Evolutionary conservation across 176 grass and related monocot species (phyloP).

Genomic region (Secale cereale): DNA sequence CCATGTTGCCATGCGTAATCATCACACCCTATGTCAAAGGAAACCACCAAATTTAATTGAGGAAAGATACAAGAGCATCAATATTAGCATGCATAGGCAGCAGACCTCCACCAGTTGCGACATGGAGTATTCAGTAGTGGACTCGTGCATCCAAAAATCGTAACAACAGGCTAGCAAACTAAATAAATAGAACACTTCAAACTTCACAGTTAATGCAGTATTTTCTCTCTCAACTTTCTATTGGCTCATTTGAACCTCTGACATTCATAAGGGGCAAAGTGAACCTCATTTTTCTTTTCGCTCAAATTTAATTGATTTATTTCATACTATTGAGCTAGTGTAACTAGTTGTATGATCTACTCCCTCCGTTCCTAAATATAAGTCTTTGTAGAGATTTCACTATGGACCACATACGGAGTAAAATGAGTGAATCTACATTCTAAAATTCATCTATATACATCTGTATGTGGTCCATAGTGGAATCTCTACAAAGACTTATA

Average conservation of each 20-base stretch:
- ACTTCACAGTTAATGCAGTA: neutral
- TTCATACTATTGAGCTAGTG: neutral
- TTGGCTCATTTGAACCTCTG: neutral
- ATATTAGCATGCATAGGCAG: neutral
- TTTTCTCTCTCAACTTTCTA: constrained; percentile 7
- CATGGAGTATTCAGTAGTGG: neutral
- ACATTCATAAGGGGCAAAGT: neutral
- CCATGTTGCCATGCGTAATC: constrained; percentile 88
- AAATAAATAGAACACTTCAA: neutral
- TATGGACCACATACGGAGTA: too few species aligned
- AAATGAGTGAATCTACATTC: too few species aligned
- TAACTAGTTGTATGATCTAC: neutral
- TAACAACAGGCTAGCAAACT: neutral
- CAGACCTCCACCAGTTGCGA: neutral
- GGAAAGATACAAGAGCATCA: neutral
- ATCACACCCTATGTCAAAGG: constrained; percentile 67
- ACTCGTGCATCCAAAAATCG: neutral
- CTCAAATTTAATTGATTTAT: neutral
- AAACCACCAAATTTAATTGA: constrained; percentile 18
- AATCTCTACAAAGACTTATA: too few species aligned
- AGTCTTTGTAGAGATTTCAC: too few species aligned
- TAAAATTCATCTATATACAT: too few species aligned
- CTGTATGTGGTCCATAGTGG: too few species aligned
- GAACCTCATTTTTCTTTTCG: neutral
- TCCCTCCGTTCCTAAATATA: too few species aligned